A percentile compares a stretch with the other conserved stretches of the same genome.
phyloP scores from a whole-genome alignment of 805 yeast species.

The Wickerhamomyces strasburgensis region DNA sequence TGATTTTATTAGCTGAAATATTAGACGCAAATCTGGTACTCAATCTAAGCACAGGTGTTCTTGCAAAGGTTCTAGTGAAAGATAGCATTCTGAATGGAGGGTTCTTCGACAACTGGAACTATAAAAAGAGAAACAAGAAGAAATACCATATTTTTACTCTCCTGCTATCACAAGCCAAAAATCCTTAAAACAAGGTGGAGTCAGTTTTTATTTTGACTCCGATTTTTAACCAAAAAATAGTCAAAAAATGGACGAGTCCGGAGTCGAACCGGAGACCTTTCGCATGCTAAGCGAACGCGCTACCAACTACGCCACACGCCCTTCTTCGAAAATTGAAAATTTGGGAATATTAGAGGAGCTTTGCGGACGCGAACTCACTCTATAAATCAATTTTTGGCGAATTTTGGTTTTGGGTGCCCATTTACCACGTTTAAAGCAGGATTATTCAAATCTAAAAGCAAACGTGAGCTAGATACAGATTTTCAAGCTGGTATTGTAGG shows the following conservation, averaged over 20 bases:
- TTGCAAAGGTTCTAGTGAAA: constrained; percentile 15
- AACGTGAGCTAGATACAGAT: no score
- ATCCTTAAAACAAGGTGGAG: neutral
- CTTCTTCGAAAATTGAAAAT: constrained; percentile 21
- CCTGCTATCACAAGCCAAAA: no score
- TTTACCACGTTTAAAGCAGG: no score
- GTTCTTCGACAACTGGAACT: no score
- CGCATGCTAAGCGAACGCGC: constrained; percentile 80
- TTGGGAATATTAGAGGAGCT: neutral
- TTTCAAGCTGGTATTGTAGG: no score
- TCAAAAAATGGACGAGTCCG: constrained; percentile 60
- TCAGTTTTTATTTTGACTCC: neutral
- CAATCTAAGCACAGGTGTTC: constrained; percentile 18
- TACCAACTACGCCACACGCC: constrained; percentile 83
- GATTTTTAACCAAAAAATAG: constrained; percentile 2
- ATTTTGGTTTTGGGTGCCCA: no score
- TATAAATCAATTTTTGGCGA: no score
- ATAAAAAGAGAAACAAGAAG: no score
- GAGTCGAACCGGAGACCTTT: constrained; percentile 77
- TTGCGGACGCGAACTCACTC: no score
- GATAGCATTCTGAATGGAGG: constrained; percentile 12
- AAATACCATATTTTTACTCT: no score
- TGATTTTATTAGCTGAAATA: constrained; percentile 19
- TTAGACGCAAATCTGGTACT: constrained; percentile 21
- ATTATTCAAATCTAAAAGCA: no score